Evolutionary conservation across 2,329 filamentous ascomycete genomes (phyloP).

Genomic region (Ascochyta lentis): DNA sequence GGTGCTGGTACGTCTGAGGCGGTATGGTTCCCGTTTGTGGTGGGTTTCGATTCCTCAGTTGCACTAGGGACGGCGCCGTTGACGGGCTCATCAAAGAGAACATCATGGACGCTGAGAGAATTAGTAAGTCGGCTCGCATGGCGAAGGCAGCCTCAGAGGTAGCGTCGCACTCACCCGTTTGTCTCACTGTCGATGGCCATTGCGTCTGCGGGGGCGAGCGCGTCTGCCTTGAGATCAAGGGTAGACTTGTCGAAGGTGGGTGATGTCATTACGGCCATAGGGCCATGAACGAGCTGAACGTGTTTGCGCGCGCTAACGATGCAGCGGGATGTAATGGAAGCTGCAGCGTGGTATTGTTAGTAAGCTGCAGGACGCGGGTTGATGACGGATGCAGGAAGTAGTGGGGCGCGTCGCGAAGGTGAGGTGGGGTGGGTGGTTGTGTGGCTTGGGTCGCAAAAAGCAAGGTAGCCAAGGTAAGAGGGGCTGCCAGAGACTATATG

Average conservation of each 20-base stretch:
- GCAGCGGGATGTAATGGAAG: slow-evolving; percentile 12
- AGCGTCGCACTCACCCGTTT: slow-evolving; percentile 63
- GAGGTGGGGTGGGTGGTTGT: slow-evolving; percentile 19
- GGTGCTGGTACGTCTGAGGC: slow-evolving; percentile 33
- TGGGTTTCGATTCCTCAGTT: slow-evolving; percentile 31
- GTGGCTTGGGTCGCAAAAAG: slow-evolving; percentile 28
- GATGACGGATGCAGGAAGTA: slow-evolving; percentile 11
- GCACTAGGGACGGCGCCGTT: slow-evolving; percentile 22
- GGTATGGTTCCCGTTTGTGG: slow-evolving; percentile 41
- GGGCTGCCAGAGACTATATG: slow-evolving; percentile 33
- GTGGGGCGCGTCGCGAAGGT: slow-evolving; percentile 16
- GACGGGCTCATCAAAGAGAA: slow-evolving; percentile 45
- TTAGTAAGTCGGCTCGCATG: slow-evolving; percentile 21
- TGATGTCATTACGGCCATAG: slow-evolving; percentile 52
- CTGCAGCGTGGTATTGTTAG: slow-evolving; percentile 25
- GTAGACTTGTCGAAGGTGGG: slow-evolving; percentile 45
- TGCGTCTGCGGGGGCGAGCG: slow-evolving; percentile 54
- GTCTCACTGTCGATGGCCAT: slow-evolving; percentile 62
- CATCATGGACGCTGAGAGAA: slow-evolving; percentile 40
- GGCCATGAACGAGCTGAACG: slow-evolving; percentile 42
- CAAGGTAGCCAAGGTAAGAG: slow-evolving; percentile 21
- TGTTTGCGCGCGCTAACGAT: slow-evolving; percentile 32
- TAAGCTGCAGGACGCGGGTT: slow-evolving; percentile 26
- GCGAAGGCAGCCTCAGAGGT: slow-evolving; percentile 8
- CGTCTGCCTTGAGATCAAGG: slow-evolving; percentile 60